Evolutionary conservation across 2,329 filamentous ascomycete genomes (phyloP).

Genomic region (Xylariaceae sp.): DNA sequence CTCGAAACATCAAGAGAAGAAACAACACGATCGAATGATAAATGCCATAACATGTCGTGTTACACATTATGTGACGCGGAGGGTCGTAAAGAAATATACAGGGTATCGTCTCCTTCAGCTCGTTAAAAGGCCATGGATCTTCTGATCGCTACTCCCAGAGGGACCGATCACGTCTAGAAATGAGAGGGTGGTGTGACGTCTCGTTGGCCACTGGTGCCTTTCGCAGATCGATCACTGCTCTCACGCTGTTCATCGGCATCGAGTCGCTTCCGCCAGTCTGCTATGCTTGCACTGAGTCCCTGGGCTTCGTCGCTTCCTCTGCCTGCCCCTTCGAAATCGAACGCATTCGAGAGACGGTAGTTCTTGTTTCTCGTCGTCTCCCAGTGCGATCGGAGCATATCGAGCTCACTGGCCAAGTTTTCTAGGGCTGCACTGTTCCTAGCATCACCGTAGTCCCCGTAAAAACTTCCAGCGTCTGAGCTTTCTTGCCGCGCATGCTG

Average conservation of each 20-base stretch:
- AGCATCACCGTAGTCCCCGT: constrained; percentile 51
- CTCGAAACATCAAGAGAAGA: constrained; percentile 6
- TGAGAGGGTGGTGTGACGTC: constrained; percentile 1
- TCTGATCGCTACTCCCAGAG: constrained; percentile 2
- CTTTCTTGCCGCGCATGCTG: constrained; percentile 45
- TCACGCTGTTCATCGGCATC: constrained; percentile 49
- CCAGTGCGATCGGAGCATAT: constrained; percentile 87
- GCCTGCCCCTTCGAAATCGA: constrained; percentile 66
- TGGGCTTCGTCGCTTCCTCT: constrained; percentile 43
- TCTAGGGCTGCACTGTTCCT: constrained; percentile 70
- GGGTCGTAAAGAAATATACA: constrained; percentile 21
- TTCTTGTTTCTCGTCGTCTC: constrained; percentile 92
- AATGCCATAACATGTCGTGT: constrained; percentile 23
- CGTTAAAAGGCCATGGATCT: constrained; percentile 10
- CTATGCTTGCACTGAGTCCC: constrained; percentile 62
- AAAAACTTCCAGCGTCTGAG: constrained; percentile 58
- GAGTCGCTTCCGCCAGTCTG: constrained; percentile 74
- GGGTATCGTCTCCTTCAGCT: constrained; percentile 21
- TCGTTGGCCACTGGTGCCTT: constrained; percentile 19
- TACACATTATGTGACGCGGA: constrained; percentile 22
- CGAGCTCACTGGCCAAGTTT: constrained; percentile 84
- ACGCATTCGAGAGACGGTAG: constrained; percentile 82
- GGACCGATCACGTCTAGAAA: neutral
- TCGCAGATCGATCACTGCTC: constrained; percentile 15
- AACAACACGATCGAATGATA: constrained; percentile 16